Evolutionary conservation across 2,329 filamentous ascomycete genomes (phyloP).

Genomic region (Aspergillus japonicus): DNA sequence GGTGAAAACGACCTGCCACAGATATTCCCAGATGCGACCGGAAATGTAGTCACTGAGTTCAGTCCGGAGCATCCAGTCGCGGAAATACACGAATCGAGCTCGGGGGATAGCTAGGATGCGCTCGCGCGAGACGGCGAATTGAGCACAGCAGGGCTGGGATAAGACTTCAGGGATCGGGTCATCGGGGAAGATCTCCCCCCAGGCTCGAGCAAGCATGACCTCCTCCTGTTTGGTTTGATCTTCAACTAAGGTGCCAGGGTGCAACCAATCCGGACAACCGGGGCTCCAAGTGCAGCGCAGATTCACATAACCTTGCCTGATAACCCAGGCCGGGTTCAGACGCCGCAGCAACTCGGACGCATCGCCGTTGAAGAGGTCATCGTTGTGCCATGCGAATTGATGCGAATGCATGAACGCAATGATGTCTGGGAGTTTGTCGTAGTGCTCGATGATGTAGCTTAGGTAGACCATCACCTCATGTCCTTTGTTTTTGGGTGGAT

Average conservation of each 20-base stretch:
- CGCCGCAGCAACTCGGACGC: conserved; percentile 51
- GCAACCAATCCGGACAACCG: conserved; percentile 60
- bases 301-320: conserved; percentile 58
- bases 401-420: conserved; percentile 62
- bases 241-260: conserved; percentile 43
- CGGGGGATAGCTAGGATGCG: conserved; percentile 55
- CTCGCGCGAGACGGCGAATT: conserved; percentile 61
- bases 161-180: conserved; percentile 50
- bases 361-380: conserved; percentile 52
- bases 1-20: conserved; percentile 64
- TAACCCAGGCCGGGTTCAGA: conserved; percentile 53
- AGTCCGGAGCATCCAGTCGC: conserved; percentile 62
- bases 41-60: conserved; percentile 55
- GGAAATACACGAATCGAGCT: conserved; percentile 55
- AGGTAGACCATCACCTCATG: conserved; percentile 64
- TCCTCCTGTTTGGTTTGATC: conserved; percentile 49
- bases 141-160: conserved; percentile 62
- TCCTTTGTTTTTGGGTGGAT: conserved; percentile 59
- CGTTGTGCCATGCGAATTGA: conserved; percentile 60
- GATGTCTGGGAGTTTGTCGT: conserved; percentile 58
- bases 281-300: conserved; percentile 58
- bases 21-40: conserved; percentile 62
- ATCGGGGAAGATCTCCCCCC: conserved; percentile 49
- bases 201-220: conserved; percentile 45
- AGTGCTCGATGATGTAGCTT: conserved; percentile 63